These are phyloP conservation scores for Neofusicoccum umdonicola DNA, from an alignment of 2,329 filamentous ascomycete genomes.

Conservation along the genomic window DNA sequence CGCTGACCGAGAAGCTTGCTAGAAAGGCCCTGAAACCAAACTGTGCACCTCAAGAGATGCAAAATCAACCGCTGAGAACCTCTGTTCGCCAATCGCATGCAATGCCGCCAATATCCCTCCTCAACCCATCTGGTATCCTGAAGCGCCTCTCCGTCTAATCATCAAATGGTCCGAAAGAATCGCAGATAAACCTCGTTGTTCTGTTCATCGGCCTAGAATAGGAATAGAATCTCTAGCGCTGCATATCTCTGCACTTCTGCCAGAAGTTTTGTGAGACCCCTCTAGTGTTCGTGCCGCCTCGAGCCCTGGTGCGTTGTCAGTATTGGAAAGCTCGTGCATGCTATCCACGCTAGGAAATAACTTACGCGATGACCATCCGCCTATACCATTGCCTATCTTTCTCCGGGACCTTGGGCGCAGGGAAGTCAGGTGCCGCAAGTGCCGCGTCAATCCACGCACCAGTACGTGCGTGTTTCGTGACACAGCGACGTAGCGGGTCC, in stretches of 20 bases:
- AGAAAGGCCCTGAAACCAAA: neutral
- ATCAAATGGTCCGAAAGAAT: neutral
- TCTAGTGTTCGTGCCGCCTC: constrained; percentile 13
- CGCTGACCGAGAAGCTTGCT: neutral
- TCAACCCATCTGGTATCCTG: constrained; percentile 5
- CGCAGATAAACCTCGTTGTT: neutral
- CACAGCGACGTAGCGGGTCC: neutral
- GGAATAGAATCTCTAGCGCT: neutral
- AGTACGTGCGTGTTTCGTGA: constrained; percentile 4
- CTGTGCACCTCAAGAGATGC: neutral
- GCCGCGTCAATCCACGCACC: constrained; percentile 8
- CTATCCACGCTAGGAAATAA: neutral
- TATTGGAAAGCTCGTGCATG: neutral
- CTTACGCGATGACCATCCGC: constrained; percentile 17
- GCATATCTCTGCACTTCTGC: constrained; percentile 12
- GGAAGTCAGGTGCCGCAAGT: constrained; percentile 7
- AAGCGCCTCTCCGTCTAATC: constrained; percentile 5
- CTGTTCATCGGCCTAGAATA: neutral
- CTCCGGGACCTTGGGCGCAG: constrained; percentile 11
- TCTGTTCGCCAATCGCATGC: constrained; percentile 7
- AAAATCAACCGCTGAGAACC: neutral
- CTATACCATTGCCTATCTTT: constrained; percentile 15
- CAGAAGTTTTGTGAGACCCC: constrained; percentile 10
- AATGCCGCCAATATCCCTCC: constrained; percentile 3
- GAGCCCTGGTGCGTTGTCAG: constrained; percentile 8